Percentiles rank a stretch among this genome's conserved stretches.
Evolutionary conservation across 1,284 basidiomycete species (phyloP).

Genomic region (Puccinia horiana): DNA sequence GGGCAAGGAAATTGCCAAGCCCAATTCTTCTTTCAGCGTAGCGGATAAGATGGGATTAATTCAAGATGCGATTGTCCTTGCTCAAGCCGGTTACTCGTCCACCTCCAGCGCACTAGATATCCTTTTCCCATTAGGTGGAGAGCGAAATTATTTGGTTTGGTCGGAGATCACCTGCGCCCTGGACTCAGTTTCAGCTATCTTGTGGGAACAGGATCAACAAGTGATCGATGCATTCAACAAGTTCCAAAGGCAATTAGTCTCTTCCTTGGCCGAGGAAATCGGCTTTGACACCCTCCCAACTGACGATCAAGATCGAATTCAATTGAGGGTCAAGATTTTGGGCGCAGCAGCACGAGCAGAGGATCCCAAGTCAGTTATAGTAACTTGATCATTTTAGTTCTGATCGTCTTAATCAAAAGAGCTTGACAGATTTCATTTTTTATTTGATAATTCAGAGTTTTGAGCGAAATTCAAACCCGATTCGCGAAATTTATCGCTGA

Average conservation of each 20-base stretch:
- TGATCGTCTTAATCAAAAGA: neutral
- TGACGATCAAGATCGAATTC: conserved; percentile 48
- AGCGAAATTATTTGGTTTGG: conserved; percentile 52
- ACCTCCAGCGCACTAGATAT: conserved; percentile 76
- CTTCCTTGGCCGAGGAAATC: conserved; percentile 30
- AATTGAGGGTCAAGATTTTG: conserved; percentile 46
- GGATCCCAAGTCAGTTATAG: conserved; percentile 64
- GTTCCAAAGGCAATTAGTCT: conserved; percentile 37
- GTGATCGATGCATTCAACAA: conserved; percentile 37
- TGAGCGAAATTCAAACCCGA: conserved; percentile 37
- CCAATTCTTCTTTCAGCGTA: conserved; percentile 70
- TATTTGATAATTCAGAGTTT: conserved; percentile 28
- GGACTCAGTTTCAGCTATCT: conserved; percentile 28
- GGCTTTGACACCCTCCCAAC: conserved; percentile 40
- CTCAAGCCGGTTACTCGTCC: conserved; percentile 75
- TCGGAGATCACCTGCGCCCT: conserved; percentile 38
- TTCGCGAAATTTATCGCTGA: conserved; percentile 32
- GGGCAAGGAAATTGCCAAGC: conserved; percentile 73
- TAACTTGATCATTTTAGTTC: neutral
- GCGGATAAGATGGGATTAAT: conserved; percentile 85
- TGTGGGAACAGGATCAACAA: conserved; percentile 41
- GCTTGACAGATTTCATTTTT: too few relatives aligned
- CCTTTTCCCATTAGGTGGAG: conserved; percentile 59
- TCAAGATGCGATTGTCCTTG: conserved; percentile 75
- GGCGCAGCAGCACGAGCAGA: conserved; percentile 58